A percentile compares a stretch with the other conserved stretches of the same genome.
These are phyloP conservation scores for Pulicaria dysenterica DNA, from an alignment of 129 eudicot genomes.

Conservation along the genomic window DNA sequence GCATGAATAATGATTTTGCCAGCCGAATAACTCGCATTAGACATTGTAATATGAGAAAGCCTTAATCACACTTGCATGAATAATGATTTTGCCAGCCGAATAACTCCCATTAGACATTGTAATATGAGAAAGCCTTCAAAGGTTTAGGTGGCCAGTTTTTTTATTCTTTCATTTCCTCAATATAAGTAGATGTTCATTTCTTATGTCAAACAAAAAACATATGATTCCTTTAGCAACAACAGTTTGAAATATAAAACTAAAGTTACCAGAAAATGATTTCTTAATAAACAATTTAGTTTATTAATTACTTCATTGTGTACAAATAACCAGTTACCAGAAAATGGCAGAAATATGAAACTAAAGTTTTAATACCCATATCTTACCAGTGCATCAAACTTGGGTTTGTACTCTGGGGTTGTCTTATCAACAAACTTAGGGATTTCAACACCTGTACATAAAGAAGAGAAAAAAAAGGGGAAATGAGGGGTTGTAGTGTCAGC, in stretches of 20 bases:
- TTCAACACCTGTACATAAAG: slow-evolving; percentile 55
- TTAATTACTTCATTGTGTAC: neutral
- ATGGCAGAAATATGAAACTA: neutral
- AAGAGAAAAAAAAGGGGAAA: neutral
- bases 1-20: neutral
- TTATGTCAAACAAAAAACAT: neutral
- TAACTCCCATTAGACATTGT: neutral
- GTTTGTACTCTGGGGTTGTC: slow-evolving; percentile 81
- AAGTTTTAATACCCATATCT: slow-evolving; percentile 15
- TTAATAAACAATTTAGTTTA: neutral
- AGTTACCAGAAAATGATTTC: no score
- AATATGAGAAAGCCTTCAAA: no score
- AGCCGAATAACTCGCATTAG: neutral
- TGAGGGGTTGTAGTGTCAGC: neutral
- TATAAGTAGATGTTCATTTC: neutral
- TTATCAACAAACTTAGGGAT: slow-evolving; percentile 87
- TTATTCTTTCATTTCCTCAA: no score
- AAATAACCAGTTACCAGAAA: neutral
- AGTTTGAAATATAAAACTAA: no score
- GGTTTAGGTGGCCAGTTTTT: no score
- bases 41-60: no score
- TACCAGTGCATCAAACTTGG: slow-evolving; percentile 88
- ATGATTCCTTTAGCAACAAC: no score
- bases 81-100: neutral
- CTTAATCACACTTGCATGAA: neutral